A percentile compares a stretch with the other conserved stretches of the same genome.
Conservation (phyloP, 305 asterid genomes). For the Fraxinus platypoda region DNA sequence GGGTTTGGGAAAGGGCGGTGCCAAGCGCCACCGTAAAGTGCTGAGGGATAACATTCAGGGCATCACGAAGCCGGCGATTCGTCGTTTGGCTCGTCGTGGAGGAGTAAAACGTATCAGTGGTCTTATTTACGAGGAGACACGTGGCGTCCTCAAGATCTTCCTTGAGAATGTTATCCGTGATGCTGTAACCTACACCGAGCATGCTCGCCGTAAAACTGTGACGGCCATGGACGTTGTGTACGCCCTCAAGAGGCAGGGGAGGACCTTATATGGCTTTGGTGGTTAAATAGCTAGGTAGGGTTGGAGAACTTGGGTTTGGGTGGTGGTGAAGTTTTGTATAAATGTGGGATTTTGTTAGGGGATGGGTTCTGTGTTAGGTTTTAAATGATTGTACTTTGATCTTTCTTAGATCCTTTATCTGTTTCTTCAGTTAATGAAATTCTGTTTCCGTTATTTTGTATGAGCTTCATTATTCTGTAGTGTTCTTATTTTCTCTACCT, state of each 20-base stretch:
- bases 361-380: background rate
- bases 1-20: slow-evolving; percentile 46
- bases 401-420: background rate
- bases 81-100: slow-evolving; percentile 40
- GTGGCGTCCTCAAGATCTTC: slow-evolving; percentile 32
- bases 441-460: background rate
- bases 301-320: background rate
- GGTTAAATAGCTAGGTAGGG: slow-evolving; percentile 24
- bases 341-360: background rate
- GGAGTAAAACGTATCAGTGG: slow-evolving; percentile 45
- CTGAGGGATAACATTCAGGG: slow-evolving; percentile 42
- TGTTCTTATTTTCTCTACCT: background rate
- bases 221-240: slow-evolving; percentile 41
- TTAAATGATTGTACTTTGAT: background rate
- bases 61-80: slow-evolving; percentile 40
- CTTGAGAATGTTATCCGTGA: slow-evolving; percentile 35
- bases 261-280: slow-evolving; percentile 40
- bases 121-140: slow-evolving; percentile 30
- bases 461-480: background rate
- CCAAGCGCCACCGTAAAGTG: slow-evolving; percentile 44
- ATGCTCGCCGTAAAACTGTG: slow-evolving; percentile 36
- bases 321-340: background rate
- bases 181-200: slow-evolving; percentile 34
- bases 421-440: background rate
- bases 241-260: slow-evolving; percentile 47